Evolutionary conservation across 2,329 filamentous ascomycete species (phyloP).

Genomic region (Didymella keratinophila): DNA sequence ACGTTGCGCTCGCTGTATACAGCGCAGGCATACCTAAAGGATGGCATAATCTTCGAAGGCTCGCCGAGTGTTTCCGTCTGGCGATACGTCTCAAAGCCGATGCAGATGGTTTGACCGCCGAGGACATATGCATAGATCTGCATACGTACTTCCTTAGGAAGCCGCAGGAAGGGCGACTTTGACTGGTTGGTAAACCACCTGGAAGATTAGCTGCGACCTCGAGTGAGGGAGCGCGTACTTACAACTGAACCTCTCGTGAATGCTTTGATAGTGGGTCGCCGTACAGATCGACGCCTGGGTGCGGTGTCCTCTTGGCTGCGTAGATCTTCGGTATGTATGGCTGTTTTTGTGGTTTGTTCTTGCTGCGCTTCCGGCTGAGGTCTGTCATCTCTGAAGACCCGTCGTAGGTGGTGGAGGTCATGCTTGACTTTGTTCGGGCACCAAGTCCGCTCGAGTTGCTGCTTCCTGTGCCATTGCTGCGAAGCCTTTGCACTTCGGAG

Average conservation of each 20-base stretch:
- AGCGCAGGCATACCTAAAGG: conserved; percentile 36
- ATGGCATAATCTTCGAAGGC: conserved; percentile 11
- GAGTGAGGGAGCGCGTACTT: conserved; percentile 4
- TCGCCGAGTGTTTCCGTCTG: neutral
- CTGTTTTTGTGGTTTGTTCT: conserved; percentile 18
- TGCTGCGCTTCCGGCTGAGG: conserved; percentile 18
- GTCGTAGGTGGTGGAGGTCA: neutral
- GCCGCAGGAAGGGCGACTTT: conserved; percentile 34
- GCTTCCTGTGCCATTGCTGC: conserved; percentile 20
- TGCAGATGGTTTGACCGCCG: conserved; percentile 38
- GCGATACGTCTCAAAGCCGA: conserved; percentile 35
- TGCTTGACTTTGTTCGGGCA: neutral
- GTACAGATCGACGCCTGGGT: conserved; percentile 21
- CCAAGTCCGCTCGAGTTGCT: conserved; percentile 14
- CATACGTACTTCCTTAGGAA: conserved; percentile 34
- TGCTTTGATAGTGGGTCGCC: conserved; percentile 18
- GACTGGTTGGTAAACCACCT: conserved; percentile 39
- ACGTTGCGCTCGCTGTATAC: conserved; percentile 23
- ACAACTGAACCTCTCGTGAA: conserved; percentile 27
- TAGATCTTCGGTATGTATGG: conserved; percentile 26
- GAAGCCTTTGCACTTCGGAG: conserved; percentile 25
- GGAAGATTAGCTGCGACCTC: neutral
- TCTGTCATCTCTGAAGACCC: conserved; percentile 19
- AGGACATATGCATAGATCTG: conserved; percentile 33
- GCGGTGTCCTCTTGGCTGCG: conserved; percentile 17